Conservation (phyloP, 202 grass and related monocot species). For the Setaria italica region DNA sequence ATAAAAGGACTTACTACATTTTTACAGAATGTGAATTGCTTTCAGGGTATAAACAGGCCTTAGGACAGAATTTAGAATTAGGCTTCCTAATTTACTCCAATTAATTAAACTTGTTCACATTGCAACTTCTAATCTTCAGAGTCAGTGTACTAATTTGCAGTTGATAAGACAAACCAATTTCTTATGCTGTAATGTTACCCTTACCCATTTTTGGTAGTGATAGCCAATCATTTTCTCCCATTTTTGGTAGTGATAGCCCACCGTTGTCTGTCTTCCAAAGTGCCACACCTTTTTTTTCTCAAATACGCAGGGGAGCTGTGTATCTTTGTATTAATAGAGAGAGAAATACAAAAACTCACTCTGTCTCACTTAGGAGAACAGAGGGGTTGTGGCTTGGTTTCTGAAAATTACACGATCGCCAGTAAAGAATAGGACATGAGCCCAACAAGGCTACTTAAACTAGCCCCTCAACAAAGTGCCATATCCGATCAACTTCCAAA, state of each 20-base stretch:
- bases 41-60: not conserved
- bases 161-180: not conserved
- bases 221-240: not conserved
- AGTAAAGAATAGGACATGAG: too few relatives aligned
- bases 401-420: too few relatives aligned
- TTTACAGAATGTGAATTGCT: not conserved
- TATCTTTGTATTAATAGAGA: too few relatives aligned
- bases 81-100: not conserved
- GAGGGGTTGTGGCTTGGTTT: too few relatives aligned
- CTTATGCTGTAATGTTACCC: not conserved
- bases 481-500: not conserved
- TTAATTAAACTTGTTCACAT: not conserved
- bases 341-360: too few relatives aligned
- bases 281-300: not conserved
- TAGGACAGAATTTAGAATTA: not conserved
- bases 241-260: not conserved
- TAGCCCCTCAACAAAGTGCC: not conserved
- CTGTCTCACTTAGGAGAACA: too few relatives aligned
- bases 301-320: too few relatives aligned
- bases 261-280: not conserved
- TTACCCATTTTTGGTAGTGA: not conserved
- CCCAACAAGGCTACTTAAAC: too few relatives aligned
- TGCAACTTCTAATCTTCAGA: not conserved
- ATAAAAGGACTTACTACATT: not conserved
- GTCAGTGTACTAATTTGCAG: not conserved